A percentile compares a stretch with the other conserved stretches of the same genome.
These are phyloP conservation scores for Colletotrichum siamense DNA, from an alignment of 2,329 filamentous ascomycete genomes.

Conservation along the genomic window DNA sequence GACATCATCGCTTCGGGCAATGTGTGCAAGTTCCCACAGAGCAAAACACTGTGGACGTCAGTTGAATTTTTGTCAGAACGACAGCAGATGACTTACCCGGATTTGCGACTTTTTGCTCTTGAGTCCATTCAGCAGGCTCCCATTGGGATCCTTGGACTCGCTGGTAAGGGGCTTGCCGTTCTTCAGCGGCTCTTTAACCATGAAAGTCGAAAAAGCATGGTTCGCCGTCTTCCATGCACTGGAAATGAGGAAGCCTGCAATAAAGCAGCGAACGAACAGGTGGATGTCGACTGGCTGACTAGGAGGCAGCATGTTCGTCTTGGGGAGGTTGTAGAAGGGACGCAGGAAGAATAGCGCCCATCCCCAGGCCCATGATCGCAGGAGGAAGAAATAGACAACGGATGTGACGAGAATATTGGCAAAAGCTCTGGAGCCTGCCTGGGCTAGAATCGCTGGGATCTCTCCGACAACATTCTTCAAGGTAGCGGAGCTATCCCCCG, in stretches of 20 bases:
- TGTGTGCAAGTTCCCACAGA: constrained; percentile 87
- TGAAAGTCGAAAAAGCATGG: constrained; percentile 78
- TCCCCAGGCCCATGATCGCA: constrained; percentile 71
- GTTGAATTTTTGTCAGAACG: not conserved
- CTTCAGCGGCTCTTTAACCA: constrained; percentile 83
- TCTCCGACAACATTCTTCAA: constrained; percentile 40
- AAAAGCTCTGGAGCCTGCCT: constrained; percentile 44
- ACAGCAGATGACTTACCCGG: constrained; percentile 53
- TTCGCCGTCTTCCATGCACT: constrained; percentile 81
- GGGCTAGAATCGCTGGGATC: constrained; percentile 44
- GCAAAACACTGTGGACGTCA: constrained; percentile 62
- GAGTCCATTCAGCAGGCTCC: constrained; percentile 83
- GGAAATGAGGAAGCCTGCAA: constrained; percentile 70
- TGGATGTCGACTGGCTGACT: constrained; percentile 63
- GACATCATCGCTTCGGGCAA: constrained; percentile 75
- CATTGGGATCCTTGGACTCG: constrained; percentile 90
- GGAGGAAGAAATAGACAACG: constrained; percentile 64
- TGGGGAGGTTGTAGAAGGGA: constrained; percentile 77
- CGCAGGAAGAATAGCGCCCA: constrained; percentile 74
- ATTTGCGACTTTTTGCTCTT: constrained; percentile 82
- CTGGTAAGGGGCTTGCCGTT: constrained; percentile 82
- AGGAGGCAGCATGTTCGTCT: constrained; percentile 67
- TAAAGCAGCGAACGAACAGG: constrained; percentile 60
- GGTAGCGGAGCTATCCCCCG: constrained; percentile 22
- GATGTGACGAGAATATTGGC: constrained; percentile 50